Conservation (phyloP, 208 protist species). For the Leishmania arabica region DNA sequence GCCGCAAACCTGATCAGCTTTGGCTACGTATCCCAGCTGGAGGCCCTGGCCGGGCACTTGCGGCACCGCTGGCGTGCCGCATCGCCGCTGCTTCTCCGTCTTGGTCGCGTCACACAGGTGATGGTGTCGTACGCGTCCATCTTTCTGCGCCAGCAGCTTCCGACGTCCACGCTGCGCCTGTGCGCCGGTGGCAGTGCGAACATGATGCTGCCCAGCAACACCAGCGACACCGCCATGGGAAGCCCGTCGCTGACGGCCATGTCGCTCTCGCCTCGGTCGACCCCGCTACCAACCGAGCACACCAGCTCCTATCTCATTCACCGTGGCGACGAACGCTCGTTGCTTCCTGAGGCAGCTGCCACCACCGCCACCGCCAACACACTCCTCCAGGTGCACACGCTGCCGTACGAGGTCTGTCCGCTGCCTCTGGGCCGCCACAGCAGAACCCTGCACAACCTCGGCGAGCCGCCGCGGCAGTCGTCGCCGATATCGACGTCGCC, state of each 20-base stretch:
- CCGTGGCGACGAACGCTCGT: not conserved
- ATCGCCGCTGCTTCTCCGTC: slow-evolving; percentile 24
- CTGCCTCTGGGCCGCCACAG: slow-evolving; percentile 25
- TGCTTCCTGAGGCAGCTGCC: not conserved
- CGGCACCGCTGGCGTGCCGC: slow-evolving; percentile 22
- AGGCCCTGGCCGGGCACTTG: slow-evolving; percentile 19
- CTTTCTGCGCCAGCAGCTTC: slow-evolving; percentile 28
- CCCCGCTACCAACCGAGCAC: not conserved
- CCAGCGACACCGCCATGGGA: not conserved
- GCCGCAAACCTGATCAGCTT: slow-evolving; percentile 29
- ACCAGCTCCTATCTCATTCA: not conserved
- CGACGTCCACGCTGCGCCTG: not conserved
- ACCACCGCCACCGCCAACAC: not conserved
- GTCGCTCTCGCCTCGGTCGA: not conserved
- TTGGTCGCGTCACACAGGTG: slow-evolving; percentile 33
- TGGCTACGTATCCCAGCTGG: slow-evolving; percentile 27
- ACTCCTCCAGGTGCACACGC: not conserved
- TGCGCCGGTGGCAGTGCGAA: not conserved
- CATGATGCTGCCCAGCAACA: not conserved
- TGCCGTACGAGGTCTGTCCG: slow-evolving; percentile 37
- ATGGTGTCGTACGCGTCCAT: slow-evolving; percentile 31
- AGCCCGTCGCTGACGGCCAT: not conserved
- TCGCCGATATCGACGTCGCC: not conserved
- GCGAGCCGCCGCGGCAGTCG: slow-evolving; percentile 14
- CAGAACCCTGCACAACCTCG: slow-evolving; percentile 8